These are phyloP conservation scores for Cordyceps farinosa DNA, from an alignment of 2,329 filamentous ascomycete species.

Conservation along the genomic window DNA sequence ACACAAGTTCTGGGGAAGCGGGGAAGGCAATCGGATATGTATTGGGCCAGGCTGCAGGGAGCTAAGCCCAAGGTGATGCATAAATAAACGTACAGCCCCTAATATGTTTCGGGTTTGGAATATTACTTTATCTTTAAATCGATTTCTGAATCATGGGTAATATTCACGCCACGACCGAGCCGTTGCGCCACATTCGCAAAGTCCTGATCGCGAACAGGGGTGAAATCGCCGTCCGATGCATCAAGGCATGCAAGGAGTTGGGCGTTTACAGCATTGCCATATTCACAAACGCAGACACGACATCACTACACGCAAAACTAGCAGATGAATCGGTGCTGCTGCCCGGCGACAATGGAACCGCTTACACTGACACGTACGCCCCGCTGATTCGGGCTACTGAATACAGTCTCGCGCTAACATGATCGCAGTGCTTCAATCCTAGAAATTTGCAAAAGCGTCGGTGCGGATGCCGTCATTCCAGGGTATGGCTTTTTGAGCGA, in stretches of 20 bases:
- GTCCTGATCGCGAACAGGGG: slow-evolving; percentile 58
- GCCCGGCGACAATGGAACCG: slow-evolving; percentile 18
- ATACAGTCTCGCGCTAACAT: not conserved
- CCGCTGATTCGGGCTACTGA: not conserved
- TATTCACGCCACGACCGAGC: slow-evolving; percentile 34
- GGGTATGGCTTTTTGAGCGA: slow-evolving; percentile 64
- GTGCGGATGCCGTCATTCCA: slow-evolving; percentile 56
- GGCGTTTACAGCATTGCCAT: slow-evolving; percentile 49
- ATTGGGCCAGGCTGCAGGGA: not conserved
- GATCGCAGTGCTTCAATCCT: slow-evolving; percentile 21
- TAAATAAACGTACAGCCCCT: too few species aligned
- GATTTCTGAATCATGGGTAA: not conserved
- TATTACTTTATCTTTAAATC: not conserved
- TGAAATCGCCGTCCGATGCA: slow-evolving; percentile 54
- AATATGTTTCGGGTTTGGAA: too few species aligned
- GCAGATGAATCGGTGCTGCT: slow-evolving; percentile 50
- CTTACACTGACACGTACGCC: slow-evolving; percentile 16
- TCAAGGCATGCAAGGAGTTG: slow-evolving; percentile 43
- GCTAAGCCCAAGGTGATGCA: not conserved
- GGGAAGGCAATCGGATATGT: not conserved
- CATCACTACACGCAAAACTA: slow-evolving; percentile 49
- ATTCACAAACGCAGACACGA: slow-evolving; percentile 53
- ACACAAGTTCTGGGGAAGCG: not conserved
- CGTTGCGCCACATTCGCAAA: not conserved
- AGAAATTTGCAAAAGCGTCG: slow-evolving; percentile 37